A percentile compares a stretch with the other conserved stretches of the same genome.
Evolutionary conservation across 495 filamentous ascomycete species (phyloP).

Genomic region (Neurospora africana): DNA sequence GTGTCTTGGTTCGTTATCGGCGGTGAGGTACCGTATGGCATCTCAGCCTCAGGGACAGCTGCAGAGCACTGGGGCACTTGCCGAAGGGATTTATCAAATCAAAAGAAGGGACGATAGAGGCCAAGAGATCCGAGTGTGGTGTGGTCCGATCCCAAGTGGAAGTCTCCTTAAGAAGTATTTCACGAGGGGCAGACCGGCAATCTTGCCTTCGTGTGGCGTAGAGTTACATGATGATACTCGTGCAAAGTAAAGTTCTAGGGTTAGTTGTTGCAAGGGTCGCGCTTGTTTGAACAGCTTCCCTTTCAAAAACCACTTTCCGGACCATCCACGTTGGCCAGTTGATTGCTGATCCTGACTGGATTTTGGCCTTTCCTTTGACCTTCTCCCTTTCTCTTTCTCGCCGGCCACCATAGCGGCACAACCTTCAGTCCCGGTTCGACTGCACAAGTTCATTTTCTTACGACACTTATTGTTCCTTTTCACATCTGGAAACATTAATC

Average conservation of each 20-base stretch:
- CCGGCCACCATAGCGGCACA: neutral
- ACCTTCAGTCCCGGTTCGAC: neutral
- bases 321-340: slow-evolving; percentile 1
- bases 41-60: neutral
- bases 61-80: neutral
- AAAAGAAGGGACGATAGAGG: neutral
- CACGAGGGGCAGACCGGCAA: neutral
- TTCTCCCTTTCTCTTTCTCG: neutral
- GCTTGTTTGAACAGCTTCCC: slow-evolving; percentile 3
- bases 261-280: slow-evolving; percentile 1
- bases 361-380: neutral
- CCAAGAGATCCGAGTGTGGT: neutral
- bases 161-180: neutral
- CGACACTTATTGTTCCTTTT: neutral
- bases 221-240: neutral
- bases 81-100: neutral
- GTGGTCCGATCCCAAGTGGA: neutral
- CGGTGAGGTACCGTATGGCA: neutral
- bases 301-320: neutral
- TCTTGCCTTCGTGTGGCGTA: neutral
- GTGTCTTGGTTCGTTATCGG: neutral
- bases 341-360: slow-evolving; percentile 5
- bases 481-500: neutral
- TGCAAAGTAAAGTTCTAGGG: neutral
- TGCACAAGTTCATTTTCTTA: neutral